Base-by-base conservation (phyloP, 1,139 yeast genomes). In the Scheffersomyces segobiensis region DNA sequence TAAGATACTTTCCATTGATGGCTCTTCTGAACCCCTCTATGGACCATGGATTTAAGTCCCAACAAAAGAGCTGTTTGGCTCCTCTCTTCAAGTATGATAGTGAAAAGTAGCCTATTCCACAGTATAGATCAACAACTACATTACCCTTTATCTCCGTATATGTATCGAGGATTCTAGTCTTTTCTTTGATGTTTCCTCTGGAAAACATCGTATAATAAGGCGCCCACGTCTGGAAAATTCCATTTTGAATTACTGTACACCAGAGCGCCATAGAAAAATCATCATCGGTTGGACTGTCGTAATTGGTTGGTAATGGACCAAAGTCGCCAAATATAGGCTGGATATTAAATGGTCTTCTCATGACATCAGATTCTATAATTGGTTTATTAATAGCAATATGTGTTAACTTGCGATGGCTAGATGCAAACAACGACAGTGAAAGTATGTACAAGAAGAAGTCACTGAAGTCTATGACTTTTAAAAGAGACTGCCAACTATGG, bases 41-140 rank as follows among this genome's bases (percentile, higher is more conserved):
- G 53, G 96, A 89, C 96, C 95, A 91, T 0, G 93, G 91, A 67
- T 92, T 92, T 53, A 92, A 74, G 63, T 92, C 97, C 92, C 97
- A 92, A 67, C 96, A 87, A 53, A 87, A 81, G 0, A 90, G 74
- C 19, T 75, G 74, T 14, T 60, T 59, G 1, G 91, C 92, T 0
- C 82, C 81, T 49, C 80, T 77, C 54, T 75, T 76, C 53, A 90
- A 76, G 66, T 92, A 92, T 52, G 91, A 82, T 47, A 92, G 74
- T 4, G 93, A 83, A 70, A 92, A 92, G 71, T 92, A 92, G 1
- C 97, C 97, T 55, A 92, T 91, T 0, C 97, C 97, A 42, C 91
- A 87, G 69, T 91, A 92, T 59, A 92, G 68, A 67, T 92, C 97
- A 6, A 89, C 76, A 0, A 89, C 85, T 46, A 78, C 79, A 0